These are phyloP conservation scores for Penicillium odoratum DNA, from an alignment of 495 filamentous ascomycete species.

Conservation along the genomic window DNA sequence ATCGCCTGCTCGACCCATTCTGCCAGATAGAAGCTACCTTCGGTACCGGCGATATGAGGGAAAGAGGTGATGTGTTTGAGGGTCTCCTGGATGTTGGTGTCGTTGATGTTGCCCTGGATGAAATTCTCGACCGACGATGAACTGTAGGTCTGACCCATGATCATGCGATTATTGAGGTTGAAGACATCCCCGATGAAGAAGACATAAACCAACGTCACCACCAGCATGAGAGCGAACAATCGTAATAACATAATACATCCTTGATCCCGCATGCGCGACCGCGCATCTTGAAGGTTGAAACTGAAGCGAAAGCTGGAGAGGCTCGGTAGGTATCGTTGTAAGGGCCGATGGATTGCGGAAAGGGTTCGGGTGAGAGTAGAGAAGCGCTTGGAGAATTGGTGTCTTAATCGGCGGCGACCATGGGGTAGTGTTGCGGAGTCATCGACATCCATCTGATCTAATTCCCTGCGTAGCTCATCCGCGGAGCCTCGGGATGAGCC, in stretches of 20 bases:
- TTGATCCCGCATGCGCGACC: constrained; percentile 31
- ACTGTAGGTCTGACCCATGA: constrained; percentile 46
- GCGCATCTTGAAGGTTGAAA: constrained; percentile 33
- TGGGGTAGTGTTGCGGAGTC: constrained; percentile 57
- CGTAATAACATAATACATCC: constrained; percentile 66
- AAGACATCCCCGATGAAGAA: constrained; percentile 84
- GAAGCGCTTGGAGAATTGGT: constrained; percentile 56
- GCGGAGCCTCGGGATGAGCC: constrained; percentile 47
- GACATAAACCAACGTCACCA: constrained; percentile 74
- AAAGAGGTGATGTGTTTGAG: constrained; percentile 71
- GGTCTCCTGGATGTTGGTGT: constrained; percentile 68
- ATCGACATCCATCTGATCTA: constrained; percentile 87
- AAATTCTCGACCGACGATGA: constrained; percentile 66
- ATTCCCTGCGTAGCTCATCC: constrained; percentile 70
- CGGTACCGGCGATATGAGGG: constrained; percentile 86
- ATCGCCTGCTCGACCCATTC: constrained; percentile 79
- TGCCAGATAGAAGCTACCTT: constrained; percentile 81
- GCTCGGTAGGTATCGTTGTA: constrained; percentile 50
- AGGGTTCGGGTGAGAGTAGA: constrained; percentile 53
- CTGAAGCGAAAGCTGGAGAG: constrained; percentile 44
- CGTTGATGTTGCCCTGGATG: constrained; percentile 65
- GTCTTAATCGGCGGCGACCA: constrained; percentile 39
- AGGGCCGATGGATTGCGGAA: constrained; percentile 55
- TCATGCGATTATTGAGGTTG: constrained; percentile 45
- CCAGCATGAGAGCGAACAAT: constrained; percentile 69